These are phyloP conservation scores for Aegilops tauschii DNA, from an alignment of 176 grass and related monocot genomes.

Conservation along the genomic window DNA sequence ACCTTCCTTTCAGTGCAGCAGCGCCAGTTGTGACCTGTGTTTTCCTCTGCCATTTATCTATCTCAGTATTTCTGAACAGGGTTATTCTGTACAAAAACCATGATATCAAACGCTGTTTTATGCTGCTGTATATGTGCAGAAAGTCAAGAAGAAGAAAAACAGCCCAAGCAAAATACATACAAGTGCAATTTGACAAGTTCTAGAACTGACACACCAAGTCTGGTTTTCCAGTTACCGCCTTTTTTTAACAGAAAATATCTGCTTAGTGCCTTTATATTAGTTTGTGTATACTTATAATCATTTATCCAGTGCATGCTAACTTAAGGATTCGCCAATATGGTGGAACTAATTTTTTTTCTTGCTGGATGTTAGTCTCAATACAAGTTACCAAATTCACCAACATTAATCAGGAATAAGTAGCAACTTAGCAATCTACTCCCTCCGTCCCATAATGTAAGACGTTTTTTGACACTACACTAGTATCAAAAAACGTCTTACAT, in stretches of 20 bases:
- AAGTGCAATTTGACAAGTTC: not conserved
- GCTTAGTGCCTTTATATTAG: not conserved
- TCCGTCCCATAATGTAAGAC: no score
- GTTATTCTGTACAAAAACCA: constrained; percentile 52
- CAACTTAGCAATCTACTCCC: not conserved
- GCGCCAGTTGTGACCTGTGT: constrained; percentile 76
- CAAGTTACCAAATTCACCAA: not conserved
- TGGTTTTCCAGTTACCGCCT: not conserved
- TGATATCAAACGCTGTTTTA: not conserved
- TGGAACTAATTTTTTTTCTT: not conserved
- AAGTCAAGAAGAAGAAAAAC: not conserved
- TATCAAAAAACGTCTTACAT: no score
- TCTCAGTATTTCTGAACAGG: constrained; percentile 57
- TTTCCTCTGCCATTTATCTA: constrained; percentile 97
- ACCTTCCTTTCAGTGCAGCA: constrained; percentile 84
- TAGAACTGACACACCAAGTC: not conserved
- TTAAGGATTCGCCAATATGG: not conserved
- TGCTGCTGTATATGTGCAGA: not conserved
- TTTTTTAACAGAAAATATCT: not conserved
- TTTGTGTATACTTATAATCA: not conserved
- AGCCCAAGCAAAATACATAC: not conserved
- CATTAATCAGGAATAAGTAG: not conserved
- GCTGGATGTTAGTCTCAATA: not conserved
- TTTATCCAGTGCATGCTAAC: not conserved
- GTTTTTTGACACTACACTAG: no score